Evolutionary conservation across 257 asterid genomes (phyloP), one percentile per base, ranked within the genome.

Genomic region (Mentha longifolia): DNA sequence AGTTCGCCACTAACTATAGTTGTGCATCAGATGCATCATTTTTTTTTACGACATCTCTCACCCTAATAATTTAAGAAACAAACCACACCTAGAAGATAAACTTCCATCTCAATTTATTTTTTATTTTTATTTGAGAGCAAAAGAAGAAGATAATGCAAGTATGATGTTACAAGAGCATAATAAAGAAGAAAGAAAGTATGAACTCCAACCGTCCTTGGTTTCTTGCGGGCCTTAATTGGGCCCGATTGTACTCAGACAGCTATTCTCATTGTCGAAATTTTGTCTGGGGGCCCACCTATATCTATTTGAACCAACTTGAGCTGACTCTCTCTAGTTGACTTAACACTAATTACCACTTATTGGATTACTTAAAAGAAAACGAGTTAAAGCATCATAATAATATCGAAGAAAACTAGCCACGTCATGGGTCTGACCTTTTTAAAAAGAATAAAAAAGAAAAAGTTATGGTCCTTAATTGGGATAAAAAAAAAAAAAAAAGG

Each of bases 241-340:
- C 73, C 68, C 11, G 17, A 47, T 8, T 57, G 57, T 17, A n/a
- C 13, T 13, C 17, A 49, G 75, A 78, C 78, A 79, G 28, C 63
- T 20, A 61, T 60, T 70, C 55, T 61, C 71, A 58, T 68, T 84
- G 92, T 86, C 89, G 83, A 80, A 41, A 70, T 74, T 22, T 45
- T 84, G 89, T 80, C 86, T 68, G 78, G 74, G 83, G 87, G 75
- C 83, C 87, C 74, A 71, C 69, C 22, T 7, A n/a, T 28, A 35
- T 56, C 51, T 67, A 50, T 63, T 79, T 84, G 89, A 86, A 83
- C 83, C 83, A 63, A 15, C 63, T 70, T 63, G 69, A 16, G 83
- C 77, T 78, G 79, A 78, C 80, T 67, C 56, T 64, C 55, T 49
- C 60, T 17, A 39, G 30, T 75, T 74, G 76, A 74, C 77, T 63